Evolutionary conservation across 106 monocot genomes (phyloP), one percentile per base, ranked within the genome.

Genomic region (Vanilla planifolia): DNA sequence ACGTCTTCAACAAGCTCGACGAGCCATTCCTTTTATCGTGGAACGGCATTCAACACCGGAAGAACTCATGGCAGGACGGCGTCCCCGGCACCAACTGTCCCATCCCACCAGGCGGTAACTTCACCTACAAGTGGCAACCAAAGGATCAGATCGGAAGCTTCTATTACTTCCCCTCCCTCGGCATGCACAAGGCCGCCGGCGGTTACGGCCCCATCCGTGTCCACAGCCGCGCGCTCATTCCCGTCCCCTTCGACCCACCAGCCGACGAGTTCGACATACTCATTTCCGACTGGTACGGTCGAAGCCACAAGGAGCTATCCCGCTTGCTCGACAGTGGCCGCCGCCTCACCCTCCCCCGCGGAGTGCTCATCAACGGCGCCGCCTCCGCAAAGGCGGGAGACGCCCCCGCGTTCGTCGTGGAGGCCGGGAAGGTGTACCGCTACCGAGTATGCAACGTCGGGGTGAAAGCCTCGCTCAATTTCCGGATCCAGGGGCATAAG

Each of bases 61-160:
- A 70, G 77, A 77, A 82, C 62, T 82, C 77, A 9, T 82, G 82
- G 82, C 60, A 70, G 61, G 82, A 82, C 60, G 82, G 82, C 0
- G 51, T 70, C 55, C 43, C 64, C 8, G 82, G 73, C 11, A 82
- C 77, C 42, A 77, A 77, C 62, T 82, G 77, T 52, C 82, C 73
- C 6, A 82, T 82, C 40, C 73, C 23, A 0, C 73, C 77, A 0
- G 82, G 77, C 33, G 39, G n/a, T 8, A 82, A 82, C 65, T 70
- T 62, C 77, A 77, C 77, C 26, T 82, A 82, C 60, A 55, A 69
- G n/a, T 73, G 69, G 59, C 82, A 82, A 42, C 48, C 65, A 4
- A 82, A 82, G 82, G 77, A 77, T 48, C 83, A 84, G 59, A 84
- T 83, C 37, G 83, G 83, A 2, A 70, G 48, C 68, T 78, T 48